Evolutionary conservation across 169 alveolate genomes (phyloP).

Genomic region (Plasmodium adleri): DNA sequence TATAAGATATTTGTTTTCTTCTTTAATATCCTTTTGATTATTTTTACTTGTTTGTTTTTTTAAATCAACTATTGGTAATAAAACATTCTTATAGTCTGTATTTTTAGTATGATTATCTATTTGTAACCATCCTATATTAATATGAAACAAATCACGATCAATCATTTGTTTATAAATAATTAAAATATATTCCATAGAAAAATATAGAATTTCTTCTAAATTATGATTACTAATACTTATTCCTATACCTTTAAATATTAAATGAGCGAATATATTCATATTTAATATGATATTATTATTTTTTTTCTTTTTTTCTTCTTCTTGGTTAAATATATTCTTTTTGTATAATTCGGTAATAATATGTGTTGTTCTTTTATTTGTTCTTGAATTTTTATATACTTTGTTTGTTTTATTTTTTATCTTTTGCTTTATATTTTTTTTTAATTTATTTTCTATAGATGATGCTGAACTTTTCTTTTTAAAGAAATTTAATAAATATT

Average conservation of each 20-base stretch:
- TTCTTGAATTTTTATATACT: no score
- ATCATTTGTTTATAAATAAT: constrained; percentile 58
- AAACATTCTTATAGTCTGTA: constrained; percentile 60
- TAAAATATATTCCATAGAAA: constrained; percentile 68
- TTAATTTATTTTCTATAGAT: not conserved
- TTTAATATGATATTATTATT: constrained; percentile 17
- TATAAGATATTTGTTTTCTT: not conserved
- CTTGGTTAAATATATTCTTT: constrained; percentile 29
- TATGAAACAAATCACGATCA: constrained; percentile 63
- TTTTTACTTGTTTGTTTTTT: not conserved
- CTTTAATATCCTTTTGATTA: not conserved
- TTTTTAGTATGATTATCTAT: constrained; percentile 75
- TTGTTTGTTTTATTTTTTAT: no score
- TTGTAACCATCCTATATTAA: constrained; percentile 75
- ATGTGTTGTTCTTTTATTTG: constrained; percentile 10
- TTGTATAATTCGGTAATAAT: constrained; percentile 38
- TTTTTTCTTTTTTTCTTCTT: constrained; percentile 12
- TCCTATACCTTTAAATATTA: constrained; percentile 75
- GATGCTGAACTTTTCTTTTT: constrained; percentile 27
- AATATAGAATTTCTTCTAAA: constrained; percentile 71
- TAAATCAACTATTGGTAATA: constrained; percentile 63
- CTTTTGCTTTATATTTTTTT: no score
- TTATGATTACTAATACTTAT: constrained; percentile 68
- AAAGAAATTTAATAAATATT: constrained; percentile 49
- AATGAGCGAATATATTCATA: constrained; percentile 62